These are phyloP conservation scores for Telfairia occidentalis DNA, from an alignment of 331 rosid genomes.

Conservation along the genomic window DNA sequence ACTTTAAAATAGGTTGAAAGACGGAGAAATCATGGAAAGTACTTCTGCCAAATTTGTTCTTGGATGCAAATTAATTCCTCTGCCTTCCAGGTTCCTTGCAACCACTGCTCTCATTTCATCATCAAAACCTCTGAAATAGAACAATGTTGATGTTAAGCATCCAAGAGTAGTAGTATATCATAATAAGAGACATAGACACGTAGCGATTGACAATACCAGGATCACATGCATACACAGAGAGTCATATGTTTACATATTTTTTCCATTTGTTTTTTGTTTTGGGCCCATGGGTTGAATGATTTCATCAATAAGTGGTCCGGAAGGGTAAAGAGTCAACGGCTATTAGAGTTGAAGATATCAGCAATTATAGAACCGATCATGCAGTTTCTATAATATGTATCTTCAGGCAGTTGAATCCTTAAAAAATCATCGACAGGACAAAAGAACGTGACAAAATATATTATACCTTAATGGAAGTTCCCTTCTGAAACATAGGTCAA, in stretches of 20 bases:
- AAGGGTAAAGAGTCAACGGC: neutral
- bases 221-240: neutral
- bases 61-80: slow-evolving; percentile 86
- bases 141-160: slow-evolving; percentile 2
- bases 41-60: slow-evolving; percentile 67
- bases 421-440: neutral
- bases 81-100: slow-evolving; percentile 87
- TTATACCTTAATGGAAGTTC: slow-evolving; percentile 71
- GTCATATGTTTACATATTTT: neutral
- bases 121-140: slow-evolving; percentile 74
- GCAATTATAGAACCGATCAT: neutral
- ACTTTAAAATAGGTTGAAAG: neutral
- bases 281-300: neutral
- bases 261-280: neutral
- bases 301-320: neutral
- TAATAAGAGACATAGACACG: neutral
- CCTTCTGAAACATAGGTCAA: slow-evolving; percentile 71
- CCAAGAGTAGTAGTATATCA: neutral
- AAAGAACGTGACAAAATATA: neutral
- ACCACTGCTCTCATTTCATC: slow-evolving; percentile 96
- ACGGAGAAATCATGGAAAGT: slow-evolving; percentile 10
- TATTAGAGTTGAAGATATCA: neutral
- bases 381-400: neutral
- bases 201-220: neutral
- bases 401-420: neutral